Percentiles rank a stretch among this genome's conserved stretches.
phyloP scores from a whole-genome alignment of 108 stramenopile species.

The Schizochytrium sp. region DNA sequence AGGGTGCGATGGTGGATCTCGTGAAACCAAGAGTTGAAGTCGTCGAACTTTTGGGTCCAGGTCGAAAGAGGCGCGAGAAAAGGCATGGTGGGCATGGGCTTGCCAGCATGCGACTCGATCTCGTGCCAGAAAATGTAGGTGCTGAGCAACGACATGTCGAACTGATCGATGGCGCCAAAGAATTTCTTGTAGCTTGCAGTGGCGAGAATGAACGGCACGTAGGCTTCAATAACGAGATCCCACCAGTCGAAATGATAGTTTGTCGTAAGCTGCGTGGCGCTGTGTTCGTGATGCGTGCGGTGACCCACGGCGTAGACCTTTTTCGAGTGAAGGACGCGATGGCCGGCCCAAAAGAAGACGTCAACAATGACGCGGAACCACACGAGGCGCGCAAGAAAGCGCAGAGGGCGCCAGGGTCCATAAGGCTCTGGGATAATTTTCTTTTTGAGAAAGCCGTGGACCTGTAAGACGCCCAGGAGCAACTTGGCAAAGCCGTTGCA shows the following conservation, averaged over 20 bases:
- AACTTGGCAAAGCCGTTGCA: background rate
- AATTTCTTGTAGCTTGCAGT: background rate
- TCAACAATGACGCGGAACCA: background rate
- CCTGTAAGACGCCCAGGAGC: background rate
- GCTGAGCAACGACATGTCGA: background rate
- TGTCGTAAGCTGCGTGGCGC: background rate
- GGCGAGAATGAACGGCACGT: background rate
- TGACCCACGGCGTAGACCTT: background rate
- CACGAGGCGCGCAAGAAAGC: background rate
- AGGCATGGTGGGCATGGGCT: slow-evolving; percentile 9
- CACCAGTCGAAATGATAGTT: slow-evolving; percentile 14
- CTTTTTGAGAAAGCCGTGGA: background rate
- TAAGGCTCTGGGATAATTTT: background rate
- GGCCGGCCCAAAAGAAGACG: background rate
- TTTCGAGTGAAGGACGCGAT: background rate
- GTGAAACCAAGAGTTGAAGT: background rate
- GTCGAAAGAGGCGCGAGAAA: background rate
- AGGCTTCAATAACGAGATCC: background rate
- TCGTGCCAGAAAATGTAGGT: background rate
- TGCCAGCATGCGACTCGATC: background rate
- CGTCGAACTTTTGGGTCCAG: background rate
- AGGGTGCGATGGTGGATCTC: background rate
- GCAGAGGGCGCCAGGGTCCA: background rate
- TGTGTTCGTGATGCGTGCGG: background rate
- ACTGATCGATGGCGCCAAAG: background rate